Evolutionary conservation across 1,284 basidiomycete genomes (phyloP).

Genomic region (Kalmanozyma brasiliensis): DNA sequence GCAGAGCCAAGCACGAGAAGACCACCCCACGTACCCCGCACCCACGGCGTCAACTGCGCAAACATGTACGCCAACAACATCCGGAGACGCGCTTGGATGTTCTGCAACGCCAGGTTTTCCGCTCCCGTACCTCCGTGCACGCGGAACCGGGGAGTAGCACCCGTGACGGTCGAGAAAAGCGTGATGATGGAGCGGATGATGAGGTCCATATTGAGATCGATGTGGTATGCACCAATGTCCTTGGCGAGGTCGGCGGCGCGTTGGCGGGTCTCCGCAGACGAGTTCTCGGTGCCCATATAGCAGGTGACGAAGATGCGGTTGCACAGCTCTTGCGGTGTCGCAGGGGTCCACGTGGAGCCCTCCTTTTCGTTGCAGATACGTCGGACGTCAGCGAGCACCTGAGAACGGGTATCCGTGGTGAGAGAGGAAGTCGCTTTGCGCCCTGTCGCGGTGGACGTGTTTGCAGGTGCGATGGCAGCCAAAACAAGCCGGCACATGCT

Average conservation of each 20-base stretch:
- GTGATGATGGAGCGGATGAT: conserved; percentile 84
- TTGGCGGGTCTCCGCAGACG: conserved; percentile 83
- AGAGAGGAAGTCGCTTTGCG: conserved; percentile 13
- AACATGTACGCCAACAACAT: conserved; percentile 99
- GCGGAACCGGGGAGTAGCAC: conserved; percentile 82
- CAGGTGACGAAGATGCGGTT: conserved; percentile 93
- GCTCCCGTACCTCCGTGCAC: conserved; percentile 86
- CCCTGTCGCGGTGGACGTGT: not conserved
- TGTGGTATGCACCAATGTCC: conserved; percentile 85
- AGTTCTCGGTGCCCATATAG: conserved; percentile 99
- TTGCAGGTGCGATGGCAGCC: conserved; percentile 71
- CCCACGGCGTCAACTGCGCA: conserved; percentile 94
- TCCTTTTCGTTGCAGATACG: conserved; percentile 86
- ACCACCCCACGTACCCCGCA: conserved; percentile 83
- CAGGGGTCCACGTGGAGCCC: conserved; percentile 82
- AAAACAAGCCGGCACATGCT: conserved; percentile 94
- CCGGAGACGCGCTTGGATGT: conserved; percentile 92
- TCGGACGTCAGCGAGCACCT: conserved; percentile 90
- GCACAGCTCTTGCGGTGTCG: conserved; percentile 85
- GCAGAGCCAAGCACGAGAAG: conserved; percentile 94
- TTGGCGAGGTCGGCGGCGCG: conserved; percentile 86
- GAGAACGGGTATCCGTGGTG: conserved; percentile 73
- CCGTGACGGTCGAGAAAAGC: conserved; percentile 86
- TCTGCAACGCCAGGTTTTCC: conserved; percentile 96
- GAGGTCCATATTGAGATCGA: conserved; percentile 95